A percentile compares a stretch with the other conserved stretches of the same genome.
Conservation (phyloP, 2,329 filamentous ascomycete genomes). For the Fusarium sp. region DNA sequence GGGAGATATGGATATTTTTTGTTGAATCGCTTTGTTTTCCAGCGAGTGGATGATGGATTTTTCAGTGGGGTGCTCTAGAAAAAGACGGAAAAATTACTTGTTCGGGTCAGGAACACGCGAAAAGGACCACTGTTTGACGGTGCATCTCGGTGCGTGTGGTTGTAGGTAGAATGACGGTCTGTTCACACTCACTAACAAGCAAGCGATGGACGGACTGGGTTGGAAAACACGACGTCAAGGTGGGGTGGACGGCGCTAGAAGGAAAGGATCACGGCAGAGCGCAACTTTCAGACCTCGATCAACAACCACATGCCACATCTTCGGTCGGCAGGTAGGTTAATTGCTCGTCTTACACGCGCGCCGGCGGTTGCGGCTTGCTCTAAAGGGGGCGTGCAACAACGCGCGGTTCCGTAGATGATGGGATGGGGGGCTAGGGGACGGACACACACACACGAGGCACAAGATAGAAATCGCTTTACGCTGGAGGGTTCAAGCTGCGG, state of each 20-base stretch:
- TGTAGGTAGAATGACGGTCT: neutral
- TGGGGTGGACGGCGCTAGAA: slow-evolving; percentile 13
- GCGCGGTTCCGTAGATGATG: slow-evolving; percentile 8
- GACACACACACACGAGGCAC: neutral
- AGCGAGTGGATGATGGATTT: neutral
- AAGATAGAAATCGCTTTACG: neutral
- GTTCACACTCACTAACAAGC: neutral
- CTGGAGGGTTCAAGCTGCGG: slow-evolving; percentile 10
- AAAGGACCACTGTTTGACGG: slow-evolving; percentile 6
- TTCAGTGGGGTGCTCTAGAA: neutral
- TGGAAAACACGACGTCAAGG: slow-evolving; percentile 19
- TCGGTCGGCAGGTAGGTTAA: neutral
- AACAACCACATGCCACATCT: neutral
- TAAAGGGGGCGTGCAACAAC: slow-evolving; percentile 6
- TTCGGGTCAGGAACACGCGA: slow-evolving; percentile 9
- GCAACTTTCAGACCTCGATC: slow-evolving; percentile 1
- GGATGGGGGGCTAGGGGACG: neutral
- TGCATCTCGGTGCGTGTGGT: neutral
- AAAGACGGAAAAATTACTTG: neutral
- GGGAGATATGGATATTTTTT: neutral
- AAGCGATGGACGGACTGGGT: slow-evolving; percentile 9
- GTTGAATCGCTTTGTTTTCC: neutral
- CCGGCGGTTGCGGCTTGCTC: slow-evolving; percentile 9
- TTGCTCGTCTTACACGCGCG: neutral
- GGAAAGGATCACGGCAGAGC: neutral